Evolutionary conservation across 2,329 filamentous ascomycete genomes (phyloP), one percentile per base, ranked within the genome.

Genomic region (Canariomyces notabilis): DNA sequence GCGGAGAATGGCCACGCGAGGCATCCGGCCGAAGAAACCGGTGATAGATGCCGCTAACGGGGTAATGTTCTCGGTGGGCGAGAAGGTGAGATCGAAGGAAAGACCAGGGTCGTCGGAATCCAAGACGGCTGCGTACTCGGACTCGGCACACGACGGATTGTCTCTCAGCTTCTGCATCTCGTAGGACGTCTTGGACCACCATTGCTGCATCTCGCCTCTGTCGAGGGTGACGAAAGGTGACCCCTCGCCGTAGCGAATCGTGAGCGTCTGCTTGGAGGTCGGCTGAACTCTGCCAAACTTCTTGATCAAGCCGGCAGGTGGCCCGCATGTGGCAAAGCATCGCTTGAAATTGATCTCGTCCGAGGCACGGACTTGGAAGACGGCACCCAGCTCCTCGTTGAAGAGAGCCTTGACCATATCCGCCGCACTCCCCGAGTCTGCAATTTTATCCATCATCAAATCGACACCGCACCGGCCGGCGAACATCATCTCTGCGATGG

Each of bases 401-500:
- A 98, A 97, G 16, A 98, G 77, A 0, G 85, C 79, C 46, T 89
- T 80, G 6, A 95, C 71, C 15, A 94, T 67, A 59, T 82, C 72
- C 1, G 82, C 74, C 37, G 79, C 71, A 8, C 76, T 76, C 35
- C 82, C 74, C 19, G 79, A 80, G 49, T 79, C 80, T 21, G 77
- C 69, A 32, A 89, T 73, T 44, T 77, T 79, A 62, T 96, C 90
- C 47, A 96, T 73, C 74, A 87, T 85, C 49, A 97, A 74, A 57
- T 94, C 87, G 22, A 89, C 77, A 51, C 91, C 93, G 60, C 87
- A 94, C 46, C 90, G 85, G 21, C 93, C 93, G 23, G 93, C 91
- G 64, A 97, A 97, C 81, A 95, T 94, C 93, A 97, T 97, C 69
- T 98, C 93, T 2, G 83, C 87, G 26, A 97, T 70, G 5, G 91